Percentiles rank a stretch among this genome's conserved stretches.
These are phyloP conservation scores for Termitomyces sp. DNA, from an alignment of 768 basidiomycete species.

Conservation along the genomic window DNA sequence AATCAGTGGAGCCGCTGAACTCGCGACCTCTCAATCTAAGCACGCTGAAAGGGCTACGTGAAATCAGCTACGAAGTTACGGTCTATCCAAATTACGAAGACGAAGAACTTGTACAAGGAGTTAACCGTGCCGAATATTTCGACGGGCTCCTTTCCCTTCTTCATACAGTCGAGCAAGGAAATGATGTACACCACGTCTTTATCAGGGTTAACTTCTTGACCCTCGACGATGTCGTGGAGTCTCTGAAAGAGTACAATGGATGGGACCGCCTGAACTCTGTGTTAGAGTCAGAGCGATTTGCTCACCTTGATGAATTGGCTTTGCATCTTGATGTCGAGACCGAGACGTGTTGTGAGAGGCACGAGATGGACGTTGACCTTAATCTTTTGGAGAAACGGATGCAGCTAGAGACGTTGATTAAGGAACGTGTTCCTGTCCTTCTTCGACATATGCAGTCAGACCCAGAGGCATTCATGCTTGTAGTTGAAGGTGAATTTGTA, in stretches of 20 bases:
- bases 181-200: not conserved
- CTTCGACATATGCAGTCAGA: not conserved
- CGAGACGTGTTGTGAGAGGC: not conserved
- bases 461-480: not conserved
- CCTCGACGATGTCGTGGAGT: not conserved
- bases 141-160: slow-evolving; percentile 6
- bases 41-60: not conserved
- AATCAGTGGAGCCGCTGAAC: not conserved
- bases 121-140: not conserved
- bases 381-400: not conserved
- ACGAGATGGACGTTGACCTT: not conserved
- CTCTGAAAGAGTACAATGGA: not conserved
- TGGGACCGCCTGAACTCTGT: not conserved
- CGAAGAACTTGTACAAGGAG: not conserved
- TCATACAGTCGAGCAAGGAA: not conserved
- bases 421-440: not conserved
- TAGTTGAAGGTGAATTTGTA: not conserved
- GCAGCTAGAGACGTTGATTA: not conserved
- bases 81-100: not conserved
- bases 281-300: not conserved
- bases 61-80: slow-evolving; percentile 6
- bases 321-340: not conserved
- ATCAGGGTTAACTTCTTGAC: not conserved
- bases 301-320: not conserved
- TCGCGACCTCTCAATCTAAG: not conserved